These are phyloP conservation scores for Eucalyptus regnans DNA, from an alignment of 345 rosid genomes.

Conservation along the genomic window DNA sequence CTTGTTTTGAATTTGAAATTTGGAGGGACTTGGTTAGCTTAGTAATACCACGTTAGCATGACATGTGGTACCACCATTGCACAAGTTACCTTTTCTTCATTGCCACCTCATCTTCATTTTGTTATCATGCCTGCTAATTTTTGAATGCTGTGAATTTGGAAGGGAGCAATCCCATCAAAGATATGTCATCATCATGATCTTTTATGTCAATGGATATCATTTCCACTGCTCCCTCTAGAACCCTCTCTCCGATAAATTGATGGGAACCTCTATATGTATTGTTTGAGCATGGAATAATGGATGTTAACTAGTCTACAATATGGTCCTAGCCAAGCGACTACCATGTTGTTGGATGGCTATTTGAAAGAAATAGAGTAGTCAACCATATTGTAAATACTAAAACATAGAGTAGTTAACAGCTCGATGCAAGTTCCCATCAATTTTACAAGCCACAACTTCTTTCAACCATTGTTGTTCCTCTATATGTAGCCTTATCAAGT, in stretches of 20 bases:
- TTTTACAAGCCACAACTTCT: neutral
- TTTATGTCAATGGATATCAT: neutral
- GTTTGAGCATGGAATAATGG: neutral
- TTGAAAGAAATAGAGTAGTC: neutral
- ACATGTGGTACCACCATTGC: neutral
- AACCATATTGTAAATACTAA: neutral
- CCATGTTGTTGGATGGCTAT: neutral
- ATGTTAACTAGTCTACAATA: neutral
- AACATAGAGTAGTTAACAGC: neutral
- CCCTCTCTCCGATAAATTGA: neutral
- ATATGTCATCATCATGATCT: neutral
- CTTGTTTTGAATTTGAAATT: neutral
- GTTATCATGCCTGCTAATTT: neutral
- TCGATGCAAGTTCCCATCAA: neutral
- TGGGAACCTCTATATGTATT: neutral
- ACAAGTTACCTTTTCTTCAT: neutral
- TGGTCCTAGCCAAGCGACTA: neutral
- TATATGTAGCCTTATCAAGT: neutral
- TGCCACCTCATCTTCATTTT: neutral
- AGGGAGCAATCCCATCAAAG: neutral
- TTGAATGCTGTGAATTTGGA: neutral
- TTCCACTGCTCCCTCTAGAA: neutral
- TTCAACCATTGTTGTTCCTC: neutral
- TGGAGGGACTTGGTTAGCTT: neutral
- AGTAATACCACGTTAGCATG: neutral